Evolutionary conservation across 2,329 filamentous ascomycete species (phyloP), one percentile per base, ranked within the genome.

Genomic region (Penicillium sp.): DNA sequence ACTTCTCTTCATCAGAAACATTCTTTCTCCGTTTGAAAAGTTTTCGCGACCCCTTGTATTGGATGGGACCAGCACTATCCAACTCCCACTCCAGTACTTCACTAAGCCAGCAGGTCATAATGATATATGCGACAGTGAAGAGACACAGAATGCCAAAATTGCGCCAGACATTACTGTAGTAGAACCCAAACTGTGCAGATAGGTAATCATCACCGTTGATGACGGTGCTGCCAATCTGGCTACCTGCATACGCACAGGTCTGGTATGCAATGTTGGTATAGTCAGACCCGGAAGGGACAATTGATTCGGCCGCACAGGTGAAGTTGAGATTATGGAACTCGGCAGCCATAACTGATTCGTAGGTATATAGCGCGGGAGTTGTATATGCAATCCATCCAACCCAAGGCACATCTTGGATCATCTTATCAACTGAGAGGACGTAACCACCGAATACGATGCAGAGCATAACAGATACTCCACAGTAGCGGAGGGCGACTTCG

Each of bases 141-240:
- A 85, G 88, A 59, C 90, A 84, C 0, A 92, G 73, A 2, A 91
- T 85, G 13, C 86, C 88, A 63, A 89, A 90, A 66, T 91, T 90
- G 3, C 88, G 82, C 77, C 84, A 86, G 0, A 86, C 71, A 61
- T 86, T 75, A n/a, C 70, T 74, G 27, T 81, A 74, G 5, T 77
- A 76, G 59, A 70, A 72, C 13, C 78, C 76, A 67, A 79, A 87
- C 7, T 77, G 75, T 1, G 74, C 75, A 2, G 73, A 66, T 1
- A 86, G 64, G 57, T 85, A 87, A 14, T 72, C 71, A 4, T 79
- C 71, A 18, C 84, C 84, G 38, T 75, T 68, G 3, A 86, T 78
- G 1, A 72, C 71, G 0, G 74, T 70, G 6, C 74, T 75, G 18
- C 82, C 81, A 6, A 80, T 69, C 35, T 71, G 67, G 32, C 81